A percentile compares a stretch with the other conserved stretches of the same genome.
These are phyloP conservation scores for Delonix regia DNA, from an alignment of 306 rosid genomes.

Conservation along the genomic window DNA sequence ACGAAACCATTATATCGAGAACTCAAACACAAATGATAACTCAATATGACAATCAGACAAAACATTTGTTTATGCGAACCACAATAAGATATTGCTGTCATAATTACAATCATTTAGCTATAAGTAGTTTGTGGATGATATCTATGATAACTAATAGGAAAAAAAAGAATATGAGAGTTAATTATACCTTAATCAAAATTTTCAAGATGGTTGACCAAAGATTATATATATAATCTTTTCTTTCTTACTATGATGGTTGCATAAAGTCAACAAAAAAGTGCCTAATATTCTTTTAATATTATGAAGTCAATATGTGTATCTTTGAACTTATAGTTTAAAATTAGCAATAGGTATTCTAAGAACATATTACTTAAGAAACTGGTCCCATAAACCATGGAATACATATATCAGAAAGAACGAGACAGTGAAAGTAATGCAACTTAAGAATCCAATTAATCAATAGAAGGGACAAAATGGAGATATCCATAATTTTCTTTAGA, in stretches of 20 bases:
- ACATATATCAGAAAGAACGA: background rate
- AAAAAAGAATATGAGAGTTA: conserved; percentile 4
- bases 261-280: conserved; percentile 30
- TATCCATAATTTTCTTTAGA: background rate
- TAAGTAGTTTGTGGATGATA: background rate
- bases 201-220: conserved; percentile 35
- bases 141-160: background rate
- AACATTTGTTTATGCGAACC: background rate
- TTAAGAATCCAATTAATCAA: background rate
- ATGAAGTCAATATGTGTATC: background rate
- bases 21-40: background rate
- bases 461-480: background rate
- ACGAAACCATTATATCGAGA: background rate
- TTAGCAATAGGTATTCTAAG: background rate
- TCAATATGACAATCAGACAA: background rate
- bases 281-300: background rate
- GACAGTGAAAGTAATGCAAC: background rate
- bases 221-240: background rate
- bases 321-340: background rate
- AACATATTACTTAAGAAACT: background rate
- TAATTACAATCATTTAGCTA: conserved; percentile 3
- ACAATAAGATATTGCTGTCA: too few relatives aligned
- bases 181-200: background rate
- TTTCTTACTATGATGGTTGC: background rate
- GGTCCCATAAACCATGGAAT: background rate